Evolutionary conservation across 2,329 filamentous ascomycete species (phyloP).

Genomic region (Colletotrichum incanum): DNA sequence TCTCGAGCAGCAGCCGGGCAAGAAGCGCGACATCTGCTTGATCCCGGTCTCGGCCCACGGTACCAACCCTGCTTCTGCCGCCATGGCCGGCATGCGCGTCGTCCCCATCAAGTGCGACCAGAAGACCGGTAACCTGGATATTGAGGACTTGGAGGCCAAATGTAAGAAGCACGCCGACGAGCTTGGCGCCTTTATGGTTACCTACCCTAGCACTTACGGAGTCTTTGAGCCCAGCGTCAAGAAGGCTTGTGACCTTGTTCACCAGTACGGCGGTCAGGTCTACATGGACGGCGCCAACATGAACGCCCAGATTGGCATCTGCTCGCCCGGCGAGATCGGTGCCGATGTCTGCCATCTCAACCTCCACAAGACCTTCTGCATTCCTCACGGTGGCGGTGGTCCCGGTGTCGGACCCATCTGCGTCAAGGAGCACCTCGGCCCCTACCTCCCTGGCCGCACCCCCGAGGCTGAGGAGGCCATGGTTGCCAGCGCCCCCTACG

Average conservation of each 20-base stretch:
- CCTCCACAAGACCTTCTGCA: conserved; percentile 99
- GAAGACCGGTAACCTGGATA: conserved; percentile 89
- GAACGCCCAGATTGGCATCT: conserved; percentile 97
- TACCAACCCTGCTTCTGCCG: conserved; percentile 94
- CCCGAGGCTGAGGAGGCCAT: conserved; percentile 63
- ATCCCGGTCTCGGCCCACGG: conserved; percentile 97
- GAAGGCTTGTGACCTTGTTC: conserved; percentile 87
- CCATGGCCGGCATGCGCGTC: conserved; percentile 96
- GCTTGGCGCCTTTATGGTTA: conserved; percentile 95
- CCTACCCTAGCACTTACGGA: conserved; percentile 95
- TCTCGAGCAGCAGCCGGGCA: conserved; percentile 77
- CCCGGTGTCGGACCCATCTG: conserved; percentile 95
- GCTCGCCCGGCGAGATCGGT: conserved; percentile 94
- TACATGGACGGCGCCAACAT: conserved; percentile 99
- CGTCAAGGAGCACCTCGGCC: conserved; percentile 84
- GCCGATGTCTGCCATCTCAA: conserved; percentile 98
- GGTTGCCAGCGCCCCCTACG: conserved; percentile 87
- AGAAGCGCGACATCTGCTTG: conserved; percentile 90
- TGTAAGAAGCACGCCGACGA: conserved; percentile 90
- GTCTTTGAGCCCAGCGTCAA: conserved; percentile 94
- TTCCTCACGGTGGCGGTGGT: conserved; percentile 94
- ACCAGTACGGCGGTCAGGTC: conserved; percentile 90
- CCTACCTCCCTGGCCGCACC: conserved; percentile 77
- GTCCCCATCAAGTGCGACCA: conserved; percentile 92
- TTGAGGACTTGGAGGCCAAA: conserved; percentile 88